Conservation (phyloP, 108 stramenopile species). For the Cyclostephanos invisitatus region DNA sequence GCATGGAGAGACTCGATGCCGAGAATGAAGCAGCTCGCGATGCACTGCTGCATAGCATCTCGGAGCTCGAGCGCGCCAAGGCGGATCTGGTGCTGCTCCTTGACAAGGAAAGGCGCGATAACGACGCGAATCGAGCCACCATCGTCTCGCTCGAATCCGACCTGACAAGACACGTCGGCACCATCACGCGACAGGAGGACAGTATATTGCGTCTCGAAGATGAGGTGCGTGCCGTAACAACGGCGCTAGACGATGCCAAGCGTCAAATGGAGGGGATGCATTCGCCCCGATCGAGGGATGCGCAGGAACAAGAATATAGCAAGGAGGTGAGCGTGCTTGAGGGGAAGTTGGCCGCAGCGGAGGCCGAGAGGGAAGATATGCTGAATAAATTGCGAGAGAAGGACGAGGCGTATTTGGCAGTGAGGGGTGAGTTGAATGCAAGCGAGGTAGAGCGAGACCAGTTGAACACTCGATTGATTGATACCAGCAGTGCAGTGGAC, state of each 20-base stretch:
- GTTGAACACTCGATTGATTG: slow-evolving; percentile 26
- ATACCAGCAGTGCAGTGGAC: slow-evolving; percentile 6
- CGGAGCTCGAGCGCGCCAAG: too few species aligned
- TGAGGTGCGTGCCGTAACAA: slow-evolving; percentile 6
- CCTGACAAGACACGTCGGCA: not conserved
- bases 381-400: slow-evolving; percentile 10
- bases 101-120: too few species aligned
- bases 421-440: slow-evolving; percentile 35
- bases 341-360: slow-evolving; percentile 2
- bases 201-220: slow-evolving; percentile 13
- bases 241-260: slow-evolving; percentile 1
- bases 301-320: slow-evolving; percentile 3
- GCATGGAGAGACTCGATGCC: too few species aligned
- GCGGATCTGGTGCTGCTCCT: too few species aligned
- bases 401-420: slow-evolving; percentile 12
- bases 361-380: slow-evolving; percentile 21
- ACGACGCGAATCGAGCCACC: too few species aligned
- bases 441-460: slow-evolving; percentile 41
- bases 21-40: too few species aligned
- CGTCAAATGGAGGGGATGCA: slow-evolving; percentile 17
- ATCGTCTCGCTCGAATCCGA: too few species aligned
- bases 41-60: too few species aligned
- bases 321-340: slow-evolving; percentile 12
- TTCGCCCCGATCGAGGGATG: slow-evolving; percentile 19
- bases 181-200: not conserved